Conservation (phyloP, 2,329 filamentous ascomycete genomes). For the Phoma sp. region DNA sequence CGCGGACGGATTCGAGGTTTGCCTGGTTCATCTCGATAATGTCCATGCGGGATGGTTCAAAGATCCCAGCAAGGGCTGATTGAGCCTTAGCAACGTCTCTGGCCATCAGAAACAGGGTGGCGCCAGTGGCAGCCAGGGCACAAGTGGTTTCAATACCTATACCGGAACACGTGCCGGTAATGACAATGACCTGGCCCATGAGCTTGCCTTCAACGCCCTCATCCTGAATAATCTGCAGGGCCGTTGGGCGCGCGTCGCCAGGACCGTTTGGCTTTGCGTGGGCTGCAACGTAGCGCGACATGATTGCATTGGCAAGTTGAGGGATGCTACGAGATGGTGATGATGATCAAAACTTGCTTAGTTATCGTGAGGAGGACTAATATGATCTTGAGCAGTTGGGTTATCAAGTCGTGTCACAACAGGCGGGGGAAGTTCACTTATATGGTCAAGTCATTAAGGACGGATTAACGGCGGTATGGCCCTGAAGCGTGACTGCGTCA, state of each 20-base stretch:
- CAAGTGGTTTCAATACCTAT: constrained; percentile 39
- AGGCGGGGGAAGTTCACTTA: too few relatives aligned
- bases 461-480: too few relatives aligned
- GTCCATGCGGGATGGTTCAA: background rate
- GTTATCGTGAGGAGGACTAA: too few relatives aligned
- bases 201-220: constrained; percentile 45
- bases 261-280: constrained; percentile 32
- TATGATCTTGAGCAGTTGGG: too few relatives aligned
- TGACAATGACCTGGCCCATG: constrained; percentile 29
- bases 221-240: constrained; percentile 51
- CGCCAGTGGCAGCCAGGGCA: constrained; percentile 55
- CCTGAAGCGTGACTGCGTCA: too few relatives aligned
- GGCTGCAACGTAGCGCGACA: constrained; percentile 1
- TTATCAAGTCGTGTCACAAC: too few relatives aligned
- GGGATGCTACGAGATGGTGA: too few relatives aligned
- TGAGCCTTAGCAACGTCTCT: constrained; percentile 54
- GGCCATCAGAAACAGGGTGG: constrained; percentile 53
- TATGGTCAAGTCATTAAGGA: too few relatives aligned
- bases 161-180: constrained; percentile 39
- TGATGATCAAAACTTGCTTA: too few relatives aligned
- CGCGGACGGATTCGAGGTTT: background rate
- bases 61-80: constrained; percentile 14
- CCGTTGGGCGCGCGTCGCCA: constrained; percentile 53
- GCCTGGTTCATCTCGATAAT: background rate
- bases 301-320: background rate